Evolutionary conservation across 108 stramenopile species (phyloP).

Genomic region (Cyclotella choctawhatcheeana): DNA sequence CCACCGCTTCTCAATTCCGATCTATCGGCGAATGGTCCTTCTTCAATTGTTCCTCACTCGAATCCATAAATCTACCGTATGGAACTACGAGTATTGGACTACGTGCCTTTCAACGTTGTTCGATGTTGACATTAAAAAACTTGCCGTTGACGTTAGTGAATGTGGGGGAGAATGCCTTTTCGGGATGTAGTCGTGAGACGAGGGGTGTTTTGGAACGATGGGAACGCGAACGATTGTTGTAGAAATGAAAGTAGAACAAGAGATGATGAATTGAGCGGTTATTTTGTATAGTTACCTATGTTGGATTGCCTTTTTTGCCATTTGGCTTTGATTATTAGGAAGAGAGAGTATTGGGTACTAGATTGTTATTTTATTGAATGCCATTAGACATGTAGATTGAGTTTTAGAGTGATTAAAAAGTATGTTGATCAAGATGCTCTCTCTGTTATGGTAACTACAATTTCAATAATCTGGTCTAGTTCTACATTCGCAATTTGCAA

Average conservation of each 20-base stretch:
- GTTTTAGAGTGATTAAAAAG: neutral
- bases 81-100: conserved; percentile 33
- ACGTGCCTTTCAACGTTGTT: conserved; percentile 52
- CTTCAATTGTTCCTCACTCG: conserved; percentile 45
- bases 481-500: too few relatives aligned
- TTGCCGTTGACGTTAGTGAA: conserved; percentile 40
- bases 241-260: neutral
- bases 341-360: too few relatives aligned
- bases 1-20: conserved; percentile 22
- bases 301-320: neutral
- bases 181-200: conserved; percentile 34
- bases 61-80: conserved; percentile 30
- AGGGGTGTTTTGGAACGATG: conserved; percentile 26
- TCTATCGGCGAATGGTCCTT: conserved; percentile 48
- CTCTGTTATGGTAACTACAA: too few relatives aligned
- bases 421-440: too few relatives aligned
- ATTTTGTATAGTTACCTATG: neutral
- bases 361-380: too few relatives aligned
- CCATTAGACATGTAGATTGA: too few relatives aligned
- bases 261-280: neutral
- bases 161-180: conserved; percentile 56
- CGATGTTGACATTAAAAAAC: conserved; percentile 26
- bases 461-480: too few relatives aligned
- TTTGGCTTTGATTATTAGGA: too few relatives aligned
- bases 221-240: conserved; percentile 10